Percentiles rank a stretch among this genome's conserved stretches.
Evolutionary conservation across 2,329 filamentous ascomycete species (phyloP).

Genomic region (Alternaria panax): DNA sequence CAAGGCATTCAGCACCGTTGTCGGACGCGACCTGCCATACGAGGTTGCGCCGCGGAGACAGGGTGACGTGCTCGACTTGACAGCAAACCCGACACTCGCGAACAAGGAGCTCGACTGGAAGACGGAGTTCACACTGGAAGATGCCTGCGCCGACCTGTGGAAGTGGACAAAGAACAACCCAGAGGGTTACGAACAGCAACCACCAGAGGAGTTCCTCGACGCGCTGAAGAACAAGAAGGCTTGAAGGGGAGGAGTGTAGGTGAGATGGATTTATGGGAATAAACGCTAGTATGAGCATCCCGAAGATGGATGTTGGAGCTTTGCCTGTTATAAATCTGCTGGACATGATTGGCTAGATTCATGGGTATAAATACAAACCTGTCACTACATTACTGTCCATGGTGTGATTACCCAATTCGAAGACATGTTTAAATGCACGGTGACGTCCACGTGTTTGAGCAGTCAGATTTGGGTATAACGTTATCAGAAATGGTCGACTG

Average conservation of each 20-base stretch:
- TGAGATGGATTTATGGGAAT: not conserved
- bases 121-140: conserved; percentile 86
- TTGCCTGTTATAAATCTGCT: not conserved
- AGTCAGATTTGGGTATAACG: not conserved
- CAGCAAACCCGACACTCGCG: conserved; percentile 85
- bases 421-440: not conserved
- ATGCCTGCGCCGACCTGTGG: conserved; percentile 95
- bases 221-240: conserved; percentile 48
- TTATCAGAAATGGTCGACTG: not conserved
- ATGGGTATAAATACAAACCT: not conserved
- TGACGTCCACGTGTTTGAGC: not conserved
- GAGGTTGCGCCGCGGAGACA: conserved; percentile 81
- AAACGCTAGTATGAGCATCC: not conserved
- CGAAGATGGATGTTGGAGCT: not conserved
- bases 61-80: conserved; percentile 93
- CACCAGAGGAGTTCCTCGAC: conserved; percentile 82
- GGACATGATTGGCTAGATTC: not conserved
- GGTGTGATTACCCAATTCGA: not conserved
- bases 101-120: conserved; percentile 93
- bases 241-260: not conserved
- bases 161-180: conserved; percentile 97
- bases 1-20: conserved; percentile 87
- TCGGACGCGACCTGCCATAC: conserved; percentile 86
- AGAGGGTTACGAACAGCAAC: conserved; percentile 88
- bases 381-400: not conserved